Conservation (phyloP, 2,329 filamentous ascomycete genomes). For the Talaromyces sp. region DNA sequence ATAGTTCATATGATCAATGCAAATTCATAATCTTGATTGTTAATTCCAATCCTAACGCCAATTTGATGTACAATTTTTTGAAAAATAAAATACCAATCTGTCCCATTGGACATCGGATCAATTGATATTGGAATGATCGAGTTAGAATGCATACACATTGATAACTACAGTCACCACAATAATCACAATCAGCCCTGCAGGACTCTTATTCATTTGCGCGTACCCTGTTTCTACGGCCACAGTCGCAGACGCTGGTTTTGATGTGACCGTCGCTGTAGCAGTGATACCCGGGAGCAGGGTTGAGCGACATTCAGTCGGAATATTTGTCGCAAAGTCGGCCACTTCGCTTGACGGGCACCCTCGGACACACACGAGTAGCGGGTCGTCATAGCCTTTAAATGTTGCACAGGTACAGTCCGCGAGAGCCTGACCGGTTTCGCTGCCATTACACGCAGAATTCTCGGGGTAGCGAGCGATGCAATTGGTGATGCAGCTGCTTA, state of each 20-base stretch:
- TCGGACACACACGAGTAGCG: neutral
- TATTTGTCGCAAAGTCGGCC: neutral
- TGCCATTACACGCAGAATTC: neutral
- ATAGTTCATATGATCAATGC: neutral
- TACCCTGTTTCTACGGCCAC: neutral
- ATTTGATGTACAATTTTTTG: neutral
- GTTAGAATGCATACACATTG: neutral
- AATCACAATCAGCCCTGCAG: neutral
- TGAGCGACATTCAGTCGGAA: neutral
- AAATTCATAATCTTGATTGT: neutral
- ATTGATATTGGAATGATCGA: neutral
- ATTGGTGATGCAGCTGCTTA: neutral
- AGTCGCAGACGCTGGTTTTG: neutral
- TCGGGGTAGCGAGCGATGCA: neutral
- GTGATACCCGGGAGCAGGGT: neutral
- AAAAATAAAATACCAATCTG: neutral
- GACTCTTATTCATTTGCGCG: neutral
- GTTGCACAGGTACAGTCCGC: neutral
- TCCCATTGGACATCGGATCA: neutral
- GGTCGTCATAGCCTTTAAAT: neutral
- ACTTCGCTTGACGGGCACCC: neutral
- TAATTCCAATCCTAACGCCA: neutral
- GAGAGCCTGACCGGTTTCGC: neutral
- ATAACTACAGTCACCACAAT: neutral
- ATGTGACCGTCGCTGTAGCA: slow-evolving; percentile 3